These are phyloP conservation scores for Microbotryum silenes-acaulis DNA, from an alignment of 1,284 basidiomycete species.

Conservation along the genomic window DNA sequence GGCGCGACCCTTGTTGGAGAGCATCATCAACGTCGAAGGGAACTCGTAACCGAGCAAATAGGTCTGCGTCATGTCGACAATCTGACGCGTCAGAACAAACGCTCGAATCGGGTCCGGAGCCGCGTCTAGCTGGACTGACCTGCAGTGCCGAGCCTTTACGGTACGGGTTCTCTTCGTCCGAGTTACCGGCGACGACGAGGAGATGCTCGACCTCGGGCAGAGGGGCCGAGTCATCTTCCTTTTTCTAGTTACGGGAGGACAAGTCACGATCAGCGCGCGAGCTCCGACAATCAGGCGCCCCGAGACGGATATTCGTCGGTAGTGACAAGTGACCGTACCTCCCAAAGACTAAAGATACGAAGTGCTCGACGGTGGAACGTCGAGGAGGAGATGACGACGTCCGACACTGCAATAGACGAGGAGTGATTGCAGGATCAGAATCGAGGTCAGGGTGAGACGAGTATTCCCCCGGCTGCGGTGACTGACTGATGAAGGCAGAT, in stretches of 20 bases:
- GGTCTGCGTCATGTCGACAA: constrained; percentile 51
- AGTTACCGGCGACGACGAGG: constrained; percentile 72
- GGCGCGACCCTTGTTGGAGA: constrained; percentile 47
- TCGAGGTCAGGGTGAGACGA: not conserved
- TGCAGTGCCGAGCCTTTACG: constrained; percentile 84
- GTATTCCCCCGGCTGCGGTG: not conserved
- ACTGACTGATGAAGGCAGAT: not conserved
- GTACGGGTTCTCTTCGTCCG: constrained; percentile 71
- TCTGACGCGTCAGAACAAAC: not conserved
- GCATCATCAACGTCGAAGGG: constrained; percentile 82
- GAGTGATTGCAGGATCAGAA: not conserved
- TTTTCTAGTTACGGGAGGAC: constrained; percentile 5
- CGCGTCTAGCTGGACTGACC: constrained; percentile 47
- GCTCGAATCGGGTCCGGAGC: not conserved
- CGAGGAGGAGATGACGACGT: constrained; percentile 27
- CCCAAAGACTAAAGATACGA: constrained; percentile 15
- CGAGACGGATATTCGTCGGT: not conserved
- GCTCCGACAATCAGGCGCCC: not conserved
- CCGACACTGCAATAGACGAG: constrained; percentile 18
- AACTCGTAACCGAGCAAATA: constrained; percentile 97
- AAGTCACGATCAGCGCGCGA: not conserved
- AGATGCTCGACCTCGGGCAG: constrained; percentile 50
- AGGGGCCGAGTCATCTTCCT: constrained; percentile 22
- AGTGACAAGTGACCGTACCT: not conserved
- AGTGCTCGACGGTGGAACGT: constrained; percentile 30